phyloP scores from a whole-genome alignment of 73 alveolate species.

The Symbiodinium natans region DNA sequence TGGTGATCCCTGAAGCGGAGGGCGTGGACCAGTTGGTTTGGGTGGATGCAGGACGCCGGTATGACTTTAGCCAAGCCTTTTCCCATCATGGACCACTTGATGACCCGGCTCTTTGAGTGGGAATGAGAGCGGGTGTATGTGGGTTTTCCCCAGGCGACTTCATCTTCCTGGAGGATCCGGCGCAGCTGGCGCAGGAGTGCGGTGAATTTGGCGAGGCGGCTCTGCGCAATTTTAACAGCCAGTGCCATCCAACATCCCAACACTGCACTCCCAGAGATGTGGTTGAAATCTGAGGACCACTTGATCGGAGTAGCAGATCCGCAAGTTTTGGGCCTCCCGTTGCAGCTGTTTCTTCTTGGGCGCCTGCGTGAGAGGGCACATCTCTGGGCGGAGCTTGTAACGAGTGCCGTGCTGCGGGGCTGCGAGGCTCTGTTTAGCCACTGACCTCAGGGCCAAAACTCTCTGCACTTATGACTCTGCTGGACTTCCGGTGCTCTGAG shows the following conservation, averaged over 20 bases:
- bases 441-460: not conserved
- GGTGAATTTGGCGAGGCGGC: slow-evolving; percentile 38
- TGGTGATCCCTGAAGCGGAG: slow-evolving; percentile 75
- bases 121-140: not conserved
- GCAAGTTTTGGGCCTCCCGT: slow-evolving; percentile 64
- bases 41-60: slow-evolving; percentile 73
- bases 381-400: slow-evolving; percentile 57
- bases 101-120: not conserved
- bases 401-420: slow-evolving; percentile 69
- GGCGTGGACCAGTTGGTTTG: slow-evolving; percentile 58
- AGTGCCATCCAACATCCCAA: not conserved
- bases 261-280: not conserved
- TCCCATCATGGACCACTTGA: not conserved
- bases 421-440: not conserved
- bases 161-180: slow-evolving; percentile 54
- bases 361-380: not conserved
- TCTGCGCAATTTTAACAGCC: not conserved
- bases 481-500: not conserved
- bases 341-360: slow-evolving; percentile 57
- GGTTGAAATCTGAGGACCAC: slow-evolving; percentile 10
- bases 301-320: slow-evolving; percentile 71
- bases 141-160: slow-evolving; percentile 16
- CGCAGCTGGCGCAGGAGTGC: slow-evolving; percentile 26
- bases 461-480: not conserved
- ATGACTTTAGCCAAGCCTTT: not conserved